Conservation (phyloP, 352 stramenopile species). For the Pythium biforme region DNA sequence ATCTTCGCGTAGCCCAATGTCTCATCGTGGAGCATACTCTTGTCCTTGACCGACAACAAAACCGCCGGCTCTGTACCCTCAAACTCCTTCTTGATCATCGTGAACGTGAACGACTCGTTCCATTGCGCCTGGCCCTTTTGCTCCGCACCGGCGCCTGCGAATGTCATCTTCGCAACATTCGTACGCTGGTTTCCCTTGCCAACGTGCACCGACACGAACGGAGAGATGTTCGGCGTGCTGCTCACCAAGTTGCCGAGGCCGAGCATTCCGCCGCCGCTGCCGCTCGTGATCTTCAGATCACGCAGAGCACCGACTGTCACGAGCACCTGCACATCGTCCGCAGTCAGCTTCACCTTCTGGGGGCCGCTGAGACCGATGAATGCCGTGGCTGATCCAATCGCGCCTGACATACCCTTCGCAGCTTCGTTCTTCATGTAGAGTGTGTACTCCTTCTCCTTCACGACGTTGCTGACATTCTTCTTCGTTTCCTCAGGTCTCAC, state of each 20-base stretch:
- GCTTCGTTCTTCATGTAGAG: constrained; percentile 56
- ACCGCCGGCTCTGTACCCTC: constrained; percentile 25
- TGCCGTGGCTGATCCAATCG: constrained; percentile 27
- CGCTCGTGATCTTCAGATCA: constrained; percentile 63
- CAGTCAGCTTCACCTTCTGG: constrained; percentile 26
- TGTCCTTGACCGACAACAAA: constrained; percentile 48
- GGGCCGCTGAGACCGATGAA: constrained; percentile 20
- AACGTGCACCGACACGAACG: constrained; percentile 76
- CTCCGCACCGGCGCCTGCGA: constrained; percentile 31
- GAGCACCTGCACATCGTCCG: constrained; percentile 67
- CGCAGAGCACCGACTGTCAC: constrained; percentile 60
- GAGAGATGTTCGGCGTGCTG: constrained; percentile 74
- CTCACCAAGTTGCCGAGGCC: constrained; percentile 73
- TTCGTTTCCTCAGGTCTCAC: constrained; percentile 75
- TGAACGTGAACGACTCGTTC: constrained; percentile 84
- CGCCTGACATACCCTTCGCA: constrained; percentile 24
- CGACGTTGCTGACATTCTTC: constrained; percentile 77
- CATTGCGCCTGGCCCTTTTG: constrained; percentile 60
- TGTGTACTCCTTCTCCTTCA: constrained; percentile 79
- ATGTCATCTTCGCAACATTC: constrained; percentile 68
- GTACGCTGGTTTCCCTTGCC: constrained; percentile 68
- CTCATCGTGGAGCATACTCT: constrained; percentile 53
- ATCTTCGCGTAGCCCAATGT: constrained; percentile 32
- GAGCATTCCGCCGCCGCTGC: constrained; percentile 63
- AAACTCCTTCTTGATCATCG: constrained; percentile 53